Base-by-base conservation (phyloP, 805 yeast genomes). In the Lachancea kluyveri region DNA sequence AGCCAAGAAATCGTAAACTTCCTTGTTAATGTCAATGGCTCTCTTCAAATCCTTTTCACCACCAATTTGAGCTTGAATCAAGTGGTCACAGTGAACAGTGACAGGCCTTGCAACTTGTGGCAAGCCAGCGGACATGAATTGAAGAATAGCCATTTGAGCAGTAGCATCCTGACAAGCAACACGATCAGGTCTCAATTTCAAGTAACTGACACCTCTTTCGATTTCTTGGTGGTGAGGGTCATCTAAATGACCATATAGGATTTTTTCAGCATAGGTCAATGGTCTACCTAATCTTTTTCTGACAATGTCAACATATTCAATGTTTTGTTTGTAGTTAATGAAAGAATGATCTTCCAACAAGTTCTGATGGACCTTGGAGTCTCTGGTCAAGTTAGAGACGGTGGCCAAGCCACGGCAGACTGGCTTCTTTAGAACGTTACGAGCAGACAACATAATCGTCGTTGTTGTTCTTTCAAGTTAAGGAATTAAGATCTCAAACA, bases 121-220 rank as follows among this genome's bases (percentile, higher is more conserved):
- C 76, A 87, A 68, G 54, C 94, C 95, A 50, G 95, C 94, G 40
- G 95, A 82, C 94, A 87, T 87, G 64, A 88, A 88, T 70, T 88
- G 97, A 56, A 88, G 70, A 49, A 88, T 74, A 36, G 96, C 96
- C 97, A 88, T 88, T 70, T 88, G 97, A 37, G 96, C 96, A 37
- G 96, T 86, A 37, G 97, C 97, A 70, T 88, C 97, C 71, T 88
- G 97, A 82, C 95, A 87, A 30, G 96, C 96, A 41, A 90, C 96
- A 64, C 97, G 78, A 64, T 88, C 97, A 35, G 97, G 97, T 67
- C 94, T 80, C 59, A 90, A 74, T 67, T 90, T 90, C 64, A 88
- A 73, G 68, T 90, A 90, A 30, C 92, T 80, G 36, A 77, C 74
- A 58, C 97, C 96, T 62, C 97, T 80, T 63, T 66, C 74, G 49